phyloP scores from a whole-genome alignment of 257 asterid genomes.

The Apocynum venetum region DNA sequence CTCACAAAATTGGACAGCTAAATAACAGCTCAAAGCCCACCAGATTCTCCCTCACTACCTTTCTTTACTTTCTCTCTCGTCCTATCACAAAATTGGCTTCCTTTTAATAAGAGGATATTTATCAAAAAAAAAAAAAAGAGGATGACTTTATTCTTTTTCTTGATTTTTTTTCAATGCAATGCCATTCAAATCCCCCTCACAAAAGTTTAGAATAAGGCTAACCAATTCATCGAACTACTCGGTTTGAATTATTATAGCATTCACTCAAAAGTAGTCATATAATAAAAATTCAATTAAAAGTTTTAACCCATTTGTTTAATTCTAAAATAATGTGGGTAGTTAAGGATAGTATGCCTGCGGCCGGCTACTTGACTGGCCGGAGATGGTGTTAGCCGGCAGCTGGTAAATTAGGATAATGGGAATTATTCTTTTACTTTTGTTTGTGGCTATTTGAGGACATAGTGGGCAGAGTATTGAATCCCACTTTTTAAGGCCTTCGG shows the following conservation, averaged over 20 bases:
- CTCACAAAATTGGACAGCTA: constrained; percentile 51
- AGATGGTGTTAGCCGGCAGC: background rate
- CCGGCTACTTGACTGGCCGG: background rate
- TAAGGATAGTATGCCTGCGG: background rate
- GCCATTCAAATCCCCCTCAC: background rate
- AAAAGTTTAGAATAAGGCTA: background rate
- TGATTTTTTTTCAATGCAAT: background rate
- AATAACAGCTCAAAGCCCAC: constrained; percentile 91
- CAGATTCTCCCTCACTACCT: constrained; percentile 34
- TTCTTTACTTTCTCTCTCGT: constrained; percentile 25
- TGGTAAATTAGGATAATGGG: background rate
- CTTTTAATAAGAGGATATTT: background rate
- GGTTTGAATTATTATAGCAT: background rate
- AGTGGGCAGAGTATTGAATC: background rate
- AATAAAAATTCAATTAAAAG: too few relatives aligned
- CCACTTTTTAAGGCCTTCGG: background rate
- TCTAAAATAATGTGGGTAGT: background rate
- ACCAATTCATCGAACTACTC: background rate
- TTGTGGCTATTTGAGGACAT: background rate
- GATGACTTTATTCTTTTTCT: background rate
- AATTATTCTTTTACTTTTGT: background rate
- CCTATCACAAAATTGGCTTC: constrained; percentile 16
- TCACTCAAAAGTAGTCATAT: too few relatives aligned
- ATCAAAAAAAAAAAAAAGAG: too few relatives aligned
- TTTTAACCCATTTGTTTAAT: background rate